These are phyloP conservation scores for Blastocystis sp. DNA, from an alignment of 352 stramenopile genomes.

Conservation along the genomic window DNA sequence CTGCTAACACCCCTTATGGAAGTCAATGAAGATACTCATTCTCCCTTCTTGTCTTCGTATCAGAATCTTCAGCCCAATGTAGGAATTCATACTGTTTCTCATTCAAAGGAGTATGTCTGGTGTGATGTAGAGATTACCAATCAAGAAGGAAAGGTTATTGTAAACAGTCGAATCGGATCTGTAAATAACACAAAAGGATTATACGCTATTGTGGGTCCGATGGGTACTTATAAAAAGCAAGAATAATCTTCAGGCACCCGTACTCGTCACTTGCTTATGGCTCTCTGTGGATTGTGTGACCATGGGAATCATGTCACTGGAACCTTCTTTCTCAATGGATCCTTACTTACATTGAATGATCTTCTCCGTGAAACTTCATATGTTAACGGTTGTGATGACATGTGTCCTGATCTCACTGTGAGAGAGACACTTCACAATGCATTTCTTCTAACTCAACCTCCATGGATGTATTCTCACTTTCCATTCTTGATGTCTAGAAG, in stretches of 20 bases:
- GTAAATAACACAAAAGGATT: slow-evolving; percentile 56
- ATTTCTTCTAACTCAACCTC: slow-evolving; percentile 19
- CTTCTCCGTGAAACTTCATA: slow-evolving; percentile 27
- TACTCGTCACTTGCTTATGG: slow-evolving; percentile 39
- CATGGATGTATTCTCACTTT: not conserved
- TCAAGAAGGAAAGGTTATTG: not conserved
- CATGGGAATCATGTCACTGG: slow-evolving; percentile 12
- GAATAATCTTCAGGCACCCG: not conserved
- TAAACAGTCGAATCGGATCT: slow-evolving; percentile 56
- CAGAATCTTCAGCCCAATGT: not conserved
- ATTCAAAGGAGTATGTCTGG: slow-evolving; percentile 26
- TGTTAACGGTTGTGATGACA: slow-evolving; percentile 36
- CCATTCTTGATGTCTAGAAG: not conserved
- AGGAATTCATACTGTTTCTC: not conserved
- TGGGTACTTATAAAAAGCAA: not conserved
- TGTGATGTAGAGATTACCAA: slow-evolving; percentile 34
- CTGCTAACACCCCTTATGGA: slow-evolving; percentile 48
- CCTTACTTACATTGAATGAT: not conserved
- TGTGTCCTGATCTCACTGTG: slow-evolving; percentile 38
- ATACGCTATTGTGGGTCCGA: slow-evolving; percentile 47
- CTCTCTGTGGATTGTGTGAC: slow-evolving; percentile 44
- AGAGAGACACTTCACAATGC: slow-evolving; percentile 29
- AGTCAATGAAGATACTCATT: slow-evolving; percentile 18
- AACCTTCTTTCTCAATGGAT: slow-evolving; percentile 56
- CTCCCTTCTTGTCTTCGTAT: slow-evolving; percentile 9